These are phyloP conservation scores for Thermomyces lanuginosus DNA, from an alignment of 2,329 filamentous ascomycete genomes.

Conservation along the genomic window DNA sequence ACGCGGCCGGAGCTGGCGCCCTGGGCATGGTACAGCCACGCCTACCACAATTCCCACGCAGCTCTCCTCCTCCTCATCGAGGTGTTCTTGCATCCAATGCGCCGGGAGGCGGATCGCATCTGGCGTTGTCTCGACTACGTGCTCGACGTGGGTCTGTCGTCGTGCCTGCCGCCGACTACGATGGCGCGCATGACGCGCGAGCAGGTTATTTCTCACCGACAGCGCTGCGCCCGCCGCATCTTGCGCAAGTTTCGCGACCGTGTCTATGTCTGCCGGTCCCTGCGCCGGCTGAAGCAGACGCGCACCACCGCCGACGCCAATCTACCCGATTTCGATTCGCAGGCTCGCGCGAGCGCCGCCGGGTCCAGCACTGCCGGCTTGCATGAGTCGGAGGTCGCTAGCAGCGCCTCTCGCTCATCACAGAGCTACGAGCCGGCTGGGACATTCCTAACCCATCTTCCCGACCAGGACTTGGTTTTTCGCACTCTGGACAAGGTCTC, in stretches of 20 bases:
- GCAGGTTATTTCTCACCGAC: constrained; percentile 17
- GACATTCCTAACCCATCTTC: constrained; percentile 2
- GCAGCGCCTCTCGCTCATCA: too few species aligned
- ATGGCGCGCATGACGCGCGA: too few species aligned
- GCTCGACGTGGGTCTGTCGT: constrained; percentile 41
- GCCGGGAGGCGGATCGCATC: constrained; percentile 46
- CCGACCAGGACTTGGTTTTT: neutral
- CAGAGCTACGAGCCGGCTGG: too few species aligned
- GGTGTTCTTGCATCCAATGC: constrained; percentile 42
- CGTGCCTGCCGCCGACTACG: constrained; percentile 22
- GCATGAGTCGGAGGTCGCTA: constrained; percentile 1
- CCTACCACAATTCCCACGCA: constrained; percentile 56
- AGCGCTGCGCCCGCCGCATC: constrained; percentile 44
- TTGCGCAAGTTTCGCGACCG: constrained; percentile 43
- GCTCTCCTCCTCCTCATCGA: constrained; percentile 54
- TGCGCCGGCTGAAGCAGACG: constrained; percentile 12
- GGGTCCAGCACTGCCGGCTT: constrained; percentile 1
- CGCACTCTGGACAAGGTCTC: too few species aligned
- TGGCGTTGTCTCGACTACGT: constrained; percentile 59
- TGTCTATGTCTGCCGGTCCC: constrained; percentile 15
- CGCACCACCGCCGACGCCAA: neutral
- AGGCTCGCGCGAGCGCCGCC: neutral
- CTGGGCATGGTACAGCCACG: constrained; percentile 57
- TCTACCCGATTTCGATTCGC: neutral
- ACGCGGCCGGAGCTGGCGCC: constrained; percentile 34